phyloP scores from a whole-genome alignment of 2,329 filamentous ascomycete genomes.

The Colletotrichum sp. region DNA sequence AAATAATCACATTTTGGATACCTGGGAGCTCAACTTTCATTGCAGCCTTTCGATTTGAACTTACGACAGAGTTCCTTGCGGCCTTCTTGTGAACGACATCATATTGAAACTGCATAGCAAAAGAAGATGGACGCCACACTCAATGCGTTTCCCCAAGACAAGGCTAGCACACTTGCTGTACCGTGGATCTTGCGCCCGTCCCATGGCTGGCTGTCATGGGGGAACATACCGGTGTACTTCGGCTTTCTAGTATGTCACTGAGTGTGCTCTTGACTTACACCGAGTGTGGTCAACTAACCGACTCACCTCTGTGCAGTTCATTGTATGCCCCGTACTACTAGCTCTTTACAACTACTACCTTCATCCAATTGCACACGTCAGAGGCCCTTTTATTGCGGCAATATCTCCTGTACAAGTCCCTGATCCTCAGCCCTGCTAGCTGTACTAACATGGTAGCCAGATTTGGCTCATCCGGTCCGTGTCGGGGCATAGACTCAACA shows the following conservation, averaged over 20 bases:
- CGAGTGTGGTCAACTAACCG: neutral
- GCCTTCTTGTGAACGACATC: neutral
- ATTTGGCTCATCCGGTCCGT: slow-evolving; percentile 2
- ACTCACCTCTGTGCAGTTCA: neutral
- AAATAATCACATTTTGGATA: neutral
- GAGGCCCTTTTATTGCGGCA: neutral
- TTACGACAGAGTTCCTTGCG: neutral
- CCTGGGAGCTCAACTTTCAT: neutral
- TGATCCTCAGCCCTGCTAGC: fast-evolving
- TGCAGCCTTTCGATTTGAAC: neutral
- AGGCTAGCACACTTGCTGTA: neutral
- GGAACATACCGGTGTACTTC: neutral
- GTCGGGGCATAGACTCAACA: neutral
- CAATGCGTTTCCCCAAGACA: neutral
- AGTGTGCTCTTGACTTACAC: neutral
- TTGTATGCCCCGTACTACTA: neutral
- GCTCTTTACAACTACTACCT: neutral
- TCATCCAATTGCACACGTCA: neutral
- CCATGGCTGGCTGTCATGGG: neutral
- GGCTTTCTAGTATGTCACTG: neutral
- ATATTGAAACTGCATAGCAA: fast-evolving
- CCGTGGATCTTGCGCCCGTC: neutral
- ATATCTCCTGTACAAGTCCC: neutral
- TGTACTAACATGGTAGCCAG: neutral
- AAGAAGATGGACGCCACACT: neutral